A percentile compares a stretch with the other conserved stretches of the same genome.
Evolutionary conservation across 148 eudicot genomes (phyloP).

Genomic region (Euryodendron excelsum): DNA sequence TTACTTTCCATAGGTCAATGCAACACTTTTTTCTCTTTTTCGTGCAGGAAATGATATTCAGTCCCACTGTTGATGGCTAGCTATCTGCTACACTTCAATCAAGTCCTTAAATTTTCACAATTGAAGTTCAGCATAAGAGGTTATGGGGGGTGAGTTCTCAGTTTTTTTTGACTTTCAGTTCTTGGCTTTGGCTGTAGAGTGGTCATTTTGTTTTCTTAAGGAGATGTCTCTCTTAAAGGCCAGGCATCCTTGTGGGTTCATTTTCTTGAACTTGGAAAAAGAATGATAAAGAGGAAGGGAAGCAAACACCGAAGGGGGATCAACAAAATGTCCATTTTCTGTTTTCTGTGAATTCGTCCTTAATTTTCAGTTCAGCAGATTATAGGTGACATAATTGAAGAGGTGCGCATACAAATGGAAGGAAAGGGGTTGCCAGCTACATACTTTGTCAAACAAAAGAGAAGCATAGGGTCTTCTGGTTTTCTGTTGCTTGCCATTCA

Average conservation of each 20-base stretch:
- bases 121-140: background rate
- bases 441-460: background rate
- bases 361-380: slow-evolving; percentile 1
- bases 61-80: slow-evolving; percentile 26
- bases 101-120: background rate
- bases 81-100: slow-evolving; percentile 4
- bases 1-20: background rate
- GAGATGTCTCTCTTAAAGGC: too few species aligned
- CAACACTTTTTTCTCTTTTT: background rate
- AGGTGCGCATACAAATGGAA: slow-evolving; percentile 4
- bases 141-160: background rate
- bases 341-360: slow-evolving; percentile 1
- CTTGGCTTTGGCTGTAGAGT: background rate
- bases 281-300: background rate
- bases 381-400: background rate
- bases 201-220: slow-evolving; percentile 8
- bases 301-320: slow-evolving; percentile 1
- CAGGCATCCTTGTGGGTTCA: slow-evolving; percentile 2
- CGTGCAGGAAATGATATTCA: slow-evolving; percentile 45
- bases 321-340: background rate
- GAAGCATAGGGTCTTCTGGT: background rate
- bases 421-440: background rate
- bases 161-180: background rate
- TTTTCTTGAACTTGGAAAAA: slow-evolving; percentile 13
- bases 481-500: background rate